Percentiles rank a stretch among this genome's conserved stretches.
Conservation (phyloP, 1,284 basidiomycete genomes). For the Singerocomus inundabilis region DNA sequence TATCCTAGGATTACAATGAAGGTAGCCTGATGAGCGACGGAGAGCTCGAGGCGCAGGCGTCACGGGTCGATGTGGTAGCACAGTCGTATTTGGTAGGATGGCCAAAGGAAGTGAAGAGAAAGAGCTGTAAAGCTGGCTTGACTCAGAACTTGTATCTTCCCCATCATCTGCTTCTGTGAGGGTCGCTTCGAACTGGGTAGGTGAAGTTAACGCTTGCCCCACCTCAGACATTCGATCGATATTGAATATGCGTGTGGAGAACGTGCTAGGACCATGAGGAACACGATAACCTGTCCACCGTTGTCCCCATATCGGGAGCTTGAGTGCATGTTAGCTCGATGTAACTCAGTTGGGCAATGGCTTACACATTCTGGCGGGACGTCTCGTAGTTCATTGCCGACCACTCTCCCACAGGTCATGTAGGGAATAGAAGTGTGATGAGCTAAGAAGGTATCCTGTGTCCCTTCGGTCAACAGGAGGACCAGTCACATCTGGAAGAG, state of each 20-base stretch:
- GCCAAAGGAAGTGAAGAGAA: constrained; percentile 12
- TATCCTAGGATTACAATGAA: not conserved
- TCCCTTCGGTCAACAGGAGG: constrained; percentile 17
- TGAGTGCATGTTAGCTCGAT: constrained; percentile 17
- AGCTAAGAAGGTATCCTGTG: constrained; percentile 13
- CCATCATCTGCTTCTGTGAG: constrained; percentile 23
- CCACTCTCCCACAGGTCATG: constrained; percentile 33
- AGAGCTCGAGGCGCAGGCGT: constrained; percentile 1
- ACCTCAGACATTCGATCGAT: constrained; percentile 26
- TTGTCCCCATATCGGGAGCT: constrained; percentile 36
- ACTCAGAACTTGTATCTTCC: constrained; percentile 19
- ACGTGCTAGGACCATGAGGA: constrained; percentile 30
- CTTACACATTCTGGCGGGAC: constrained; percentile 33
- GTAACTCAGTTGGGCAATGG: constrained; percentile 1
- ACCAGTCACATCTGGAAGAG: constrained; percentile 17
- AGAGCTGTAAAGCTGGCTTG: constrained; percentile 11
- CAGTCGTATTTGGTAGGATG: constrained; percentile 3
- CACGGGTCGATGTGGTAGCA: not conserved
- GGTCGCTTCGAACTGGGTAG: constrained; percentile 24
- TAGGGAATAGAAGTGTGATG: constrained; percentile 15
- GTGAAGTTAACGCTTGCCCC: constrained; percentile 24
- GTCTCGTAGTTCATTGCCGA: constrained; percentile 33
- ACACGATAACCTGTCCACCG: constrained; percentile 27
- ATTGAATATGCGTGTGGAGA: constrained; percentile 25
- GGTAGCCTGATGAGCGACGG: not conserved